A percentile compares a stretch with the other conserved stretches of the same genome.
phyloP scores from a whole-genome alignment of 176 grass and related monocot species.

The Echinochloa phyllopogon region DNA sequence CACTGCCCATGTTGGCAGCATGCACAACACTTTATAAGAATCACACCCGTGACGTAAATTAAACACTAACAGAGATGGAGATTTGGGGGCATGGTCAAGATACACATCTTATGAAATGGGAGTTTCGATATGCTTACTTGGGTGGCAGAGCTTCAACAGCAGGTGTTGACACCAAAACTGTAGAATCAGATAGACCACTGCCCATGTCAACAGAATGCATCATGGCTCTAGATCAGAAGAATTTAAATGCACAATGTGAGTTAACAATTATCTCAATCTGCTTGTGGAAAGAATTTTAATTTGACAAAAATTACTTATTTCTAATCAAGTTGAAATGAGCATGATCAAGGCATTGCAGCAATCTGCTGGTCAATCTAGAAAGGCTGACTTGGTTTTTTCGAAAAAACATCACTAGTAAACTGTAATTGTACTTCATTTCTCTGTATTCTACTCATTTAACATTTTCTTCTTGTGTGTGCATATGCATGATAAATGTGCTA shows the following conservation, averaged over 20 bases:
- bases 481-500: too few relatives aligned
- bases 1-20: too few relatives aligned
- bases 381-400: background rate
- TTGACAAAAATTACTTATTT: background rate
- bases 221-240: background rate
- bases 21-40: too few relatives aligned
- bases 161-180: too few relatives aligned
- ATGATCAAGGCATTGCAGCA: background rate
- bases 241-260: background rate
- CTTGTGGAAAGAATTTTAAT: background rate
- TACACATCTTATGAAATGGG: background rate
- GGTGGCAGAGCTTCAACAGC: too few relatives aligned
- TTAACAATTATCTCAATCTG: background rate
- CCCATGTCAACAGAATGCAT: background rate
- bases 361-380: background rate
- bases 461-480: too few relatives aligned
- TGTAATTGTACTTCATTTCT: too few relatives aligned
- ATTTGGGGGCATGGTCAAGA: too few relatives aligned
- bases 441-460: too few relatives aligned
- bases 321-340: background rate
- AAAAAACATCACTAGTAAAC: too few relatives aligned
- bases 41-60: too few relatives aligned
- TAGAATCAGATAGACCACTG: background rate
- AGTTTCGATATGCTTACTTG: background rate
- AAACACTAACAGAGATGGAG: too few relatives aligned